These are phyloP conservation scores for Penstemon newberryi DNA, from an alignment of 257 asterid species.

Conservation along the genomic window DNA sequence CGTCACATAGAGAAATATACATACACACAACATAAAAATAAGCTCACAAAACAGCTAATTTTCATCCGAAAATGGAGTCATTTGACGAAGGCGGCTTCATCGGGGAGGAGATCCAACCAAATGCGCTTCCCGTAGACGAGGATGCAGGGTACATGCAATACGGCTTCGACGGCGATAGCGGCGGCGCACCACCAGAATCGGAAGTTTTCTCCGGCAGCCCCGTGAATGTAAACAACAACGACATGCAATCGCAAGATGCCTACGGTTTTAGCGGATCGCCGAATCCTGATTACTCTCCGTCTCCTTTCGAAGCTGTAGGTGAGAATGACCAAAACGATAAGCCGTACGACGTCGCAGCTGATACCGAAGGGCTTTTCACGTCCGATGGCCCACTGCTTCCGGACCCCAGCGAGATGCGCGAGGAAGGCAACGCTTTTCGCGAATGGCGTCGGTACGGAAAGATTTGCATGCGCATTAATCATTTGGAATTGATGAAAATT, in stretches of 20 bases:
- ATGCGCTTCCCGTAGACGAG: conserved; percentile 34
- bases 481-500: not conserved
- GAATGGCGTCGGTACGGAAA: conserved; percentile 91
- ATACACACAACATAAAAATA: too few relatives aligned
- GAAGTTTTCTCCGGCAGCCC: conserved; percentile 41
- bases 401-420: conserved; percentile 80
- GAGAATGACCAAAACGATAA: conserved; percentile 38
- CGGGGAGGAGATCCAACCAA: conserved; percentile 41
- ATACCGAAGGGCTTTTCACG: conserved; percentile 58
- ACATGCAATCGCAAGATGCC: conserved; percentile 38
- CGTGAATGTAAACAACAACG: conserved; percentile 20
- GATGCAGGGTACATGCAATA: conserved; percentile 37
- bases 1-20: too few relatives aligned
- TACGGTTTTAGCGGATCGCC: conserved; percentile 36
- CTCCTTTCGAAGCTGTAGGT: conserved; percentile 33
- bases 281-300: conserved; percentile 22
- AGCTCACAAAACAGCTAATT: too few relatives aligned
- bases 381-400: conserved; percentile 83
- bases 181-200: conserved; percentile 38
- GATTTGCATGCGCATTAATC: too few relatives aligned
- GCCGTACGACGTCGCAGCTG: conserved; percentile 50
- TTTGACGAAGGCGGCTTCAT: conserved; percentile 45
- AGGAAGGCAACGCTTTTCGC: conserved; percentile 86
- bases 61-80: conserved; percentile 43
- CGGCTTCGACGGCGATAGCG: conserved; percentile 42